phyloP scores from a whole-genome alignment of 495 filamentous ascomycete species.

The Platismatia glauca region DNA sequence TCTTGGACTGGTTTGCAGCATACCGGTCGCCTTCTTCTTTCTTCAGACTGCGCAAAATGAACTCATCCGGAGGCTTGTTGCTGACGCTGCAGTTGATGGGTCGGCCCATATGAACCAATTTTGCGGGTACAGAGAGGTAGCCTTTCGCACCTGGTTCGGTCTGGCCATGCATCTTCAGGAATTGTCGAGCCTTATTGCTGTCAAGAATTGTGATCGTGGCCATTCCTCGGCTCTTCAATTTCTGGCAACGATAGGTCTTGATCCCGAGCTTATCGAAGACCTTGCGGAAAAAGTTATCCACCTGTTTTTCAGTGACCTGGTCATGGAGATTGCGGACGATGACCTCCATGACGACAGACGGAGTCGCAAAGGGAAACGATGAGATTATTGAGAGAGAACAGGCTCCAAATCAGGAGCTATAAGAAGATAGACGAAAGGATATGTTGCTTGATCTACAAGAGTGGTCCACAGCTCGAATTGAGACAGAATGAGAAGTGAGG shows the following conservation, averaged over 20 bases:
- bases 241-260: slow-evolving; percentile 30
- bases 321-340: slow-evolving; percentile 32
- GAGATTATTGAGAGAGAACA: too few species aligned
- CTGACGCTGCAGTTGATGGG: slow-evolving; percentile 37
- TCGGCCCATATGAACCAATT: slow-evolving; percentile 32
- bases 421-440: neutral
- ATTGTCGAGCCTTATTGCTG: slow-evolving; percentile 25
- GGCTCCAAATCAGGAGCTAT: neutral
- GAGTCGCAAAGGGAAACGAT: neutral
- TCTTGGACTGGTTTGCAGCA: slow-evolving; percentile 10
- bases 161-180: slow-evolving; percentile 31
- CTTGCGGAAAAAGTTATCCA: slow-evolving; percentile 31
- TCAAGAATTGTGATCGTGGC: slow-evolving; percentile 34
- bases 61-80: slow-evolving; percentile 30
- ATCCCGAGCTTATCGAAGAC: slow-evolving; percentile 29
- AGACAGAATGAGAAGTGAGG: slow-evolving; percentile 3
- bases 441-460: neutral
- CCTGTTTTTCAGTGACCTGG: slow-evolving; percentile 28
- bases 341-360: slow-evolving; percentile 33
- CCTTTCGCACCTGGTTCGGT: slow-evolving; percentile 11
- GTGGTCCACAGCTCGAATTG: neutral
- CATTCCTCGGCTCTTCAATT: slow-evolving; percentile 26
- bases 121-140: slow-evolving; percentile 15
- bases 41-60: slow-evolving; percentile 33
- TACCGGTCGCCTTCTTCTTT: slow-evolving; percentile 25